phyloP scores from a whole-genome alignment of 768 basidiomycete species.

The Mycena kentingensis region DNA sequence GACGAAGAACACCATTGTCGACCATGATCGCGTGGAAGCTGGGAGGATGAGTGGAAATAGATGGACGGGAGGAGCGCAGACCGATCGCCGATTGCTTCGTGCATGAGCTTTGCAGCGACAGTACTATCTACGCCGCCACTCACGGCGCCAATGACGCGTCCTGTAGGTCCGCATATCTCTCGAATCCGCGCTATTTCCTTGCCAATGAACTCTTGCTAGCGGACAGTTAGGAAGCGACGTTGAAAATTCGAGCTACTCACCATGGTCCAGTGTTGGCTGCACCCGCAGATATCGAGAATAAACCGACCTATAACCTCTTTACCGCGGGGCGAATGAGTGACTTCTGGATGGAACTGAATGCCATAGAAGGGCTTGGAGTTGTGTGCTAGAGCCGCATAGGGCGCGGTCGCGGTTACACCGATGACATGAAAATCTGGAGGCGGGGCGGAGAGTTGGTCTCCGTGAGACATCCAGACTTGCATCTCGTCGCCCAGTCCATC shows the following conservation, averaged over 20 bases:
- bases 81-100: slow-evolving; percentile 98
- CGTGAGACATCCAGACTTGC: slow-evolving; percentile 99
- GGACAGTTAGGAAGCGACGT: slow-evolving; percentile 2
- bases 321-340: slow-evolving; percentile 89
- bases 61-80: slow-evolving; percentile 27
- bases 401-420: slow-evolving; percentile 83
- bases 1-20: slow-evolving; percentile 94
- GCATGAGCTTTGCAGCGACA: slow-evolving; percentile 98
- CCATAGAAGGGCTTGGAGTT: slow-evolving; percentile 87
- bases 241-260: slow-evolving; percentile 39
- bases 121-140: slow-evolving; percentile 98
- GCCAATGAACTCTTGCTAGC: slow-evolving; percentile 93
- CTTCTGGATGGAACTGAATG: slow-evolving; percentile 99
- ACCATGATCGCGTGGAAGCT: slow-evolving; percentile 99
- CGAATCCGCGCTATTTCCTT: slow-evolving; percentile 94
- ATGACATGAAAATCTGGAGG: slow-evolving; percentile 87
- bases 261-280: slow-evolving; percentile 91
- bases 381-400: slow-evolving; percentile 93
- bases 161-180: slow-evolving; percentile 90
- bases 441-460: slow-evolving; percentile 84
- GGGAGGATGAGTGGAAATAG: slow-evolving; percentile 5
- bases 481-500: slow-evolving; percentile 85
- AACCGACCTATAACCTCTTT: slow-evolving; percentile 89
- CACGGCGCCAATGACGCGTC: slow-evolving; percentile 97
- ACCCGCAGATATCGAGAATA: slow-evolving; percentile 81